A percentile compares a stretch with the other conserved stretches of the same genome.
Evolutionary conservation across 129 eudicot species (phyloP).

Genomic region (Escallonia herrerae): DNA sequence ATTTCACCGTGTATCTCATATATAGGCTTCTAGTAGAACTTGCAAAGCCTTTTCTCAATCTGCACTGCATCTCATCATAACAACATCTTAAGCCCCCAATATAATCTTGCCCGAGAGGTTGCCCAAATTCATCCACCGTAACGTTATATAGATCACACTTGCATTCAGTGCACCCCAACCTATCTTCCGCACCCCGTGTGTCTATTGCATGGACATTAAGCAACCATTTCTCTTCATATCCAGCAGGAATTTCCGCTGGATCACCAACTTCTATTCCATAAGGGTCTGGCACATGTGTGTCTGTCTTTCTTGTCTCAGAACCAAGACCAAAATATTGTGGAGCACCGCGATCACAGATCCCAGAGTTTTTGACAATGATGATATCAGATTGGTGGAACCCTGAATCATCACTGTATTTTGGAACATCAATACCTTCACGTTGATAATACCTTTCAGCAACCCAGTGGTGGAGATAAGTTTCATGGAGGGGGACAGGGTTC

Average conservation of each 20-base stretch:
- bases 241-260: constrained; percentile 10
- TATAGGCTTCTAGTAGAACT: constrained; percentile 39
- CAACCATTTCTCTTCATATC: constrained; percentile 25
- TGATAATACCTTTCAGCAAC: constrained; percentile 40
- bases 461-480: constrained; percentile 75
- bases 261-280: constrained; percentile 78
- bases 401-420: constrained; percentile 1
- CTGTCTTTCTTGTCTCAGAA: constrained; percentile 70
- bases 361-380: constrained; percentile 36
- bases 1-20: constrained; percentile 64
- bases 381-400: constrained; percentile 36
- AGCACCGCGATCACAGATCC: constrained; percentile 39
- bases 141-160: constrained; percentile 63
- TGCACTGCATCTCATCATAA: constrained; percentile 60
- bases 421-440: constrained; percentile 20
- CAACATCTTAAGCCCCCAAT: constrained; percentile 78
- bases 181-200: constrained; percentile 16
- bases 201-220: constrained; percentile 23
- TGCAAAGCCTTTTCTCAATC: constrained; percentile 43
- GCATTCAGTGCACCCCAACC: constrained; percentile 22
- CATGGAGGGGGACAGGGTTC: constrained; percentile 49
- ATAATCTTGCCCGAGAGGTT: constrained; percentile 38
- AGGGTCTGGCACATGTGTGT: constrained; percentile 63
- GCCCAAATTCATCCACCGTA: constrained; percentile 44
- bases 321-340: constrained; percentile 70